These are phyloP conservation scores for Phytophthora palmivora DNA, from an alignment of 352 stramenopile species.

Conservation along the genomic window DNA sequence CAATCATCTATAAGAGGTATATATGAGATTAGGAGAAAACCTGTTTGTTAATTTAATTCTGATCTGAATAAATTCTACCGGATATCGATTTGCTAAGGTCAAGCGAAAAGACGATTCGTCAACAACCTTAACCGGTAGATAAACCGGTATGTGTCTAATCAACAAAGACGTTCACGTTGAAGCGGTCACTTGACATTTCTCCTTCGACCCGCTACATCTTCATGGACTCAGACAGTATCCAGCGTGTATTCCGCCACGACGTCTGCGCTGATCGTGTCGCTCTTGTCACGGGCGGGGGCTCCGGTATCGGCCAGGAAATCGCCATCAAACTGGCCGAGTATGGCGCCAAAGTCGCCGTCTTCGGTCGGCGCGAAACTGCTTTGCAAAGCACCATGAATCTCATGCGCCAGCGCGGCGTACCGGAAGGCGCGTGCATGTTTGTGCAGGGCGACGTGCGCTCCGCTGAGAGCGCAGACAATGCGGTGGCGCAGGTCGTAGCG, in stretches of 20 bases:
- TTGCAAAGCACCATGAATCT: conserved; percentile 85
- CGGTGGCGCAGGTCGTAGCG: conserved; percentile 77
- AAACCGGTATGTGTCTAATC: conserved; percentile 10
- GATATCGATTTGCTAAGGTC: too few species aligned
- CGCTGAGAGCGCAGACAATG: conserved; percentile 73
- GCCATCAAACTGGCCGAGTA: conserved; percentile 92
- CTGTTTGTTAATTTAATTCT: too few species aligned
- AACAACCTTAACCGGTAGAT: neutral
- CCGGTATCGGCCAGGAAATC: conserved; percentile 95
- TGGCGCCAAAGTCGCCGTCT: conserved; percentile 93
- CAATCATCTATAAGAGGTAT: too few species aligned
- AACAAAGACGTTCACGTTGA: conserved; percentile 24
- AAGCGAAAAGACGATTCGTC: conserved; percentile 4
- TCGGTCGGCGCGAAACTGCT: conserved; percentile 92
- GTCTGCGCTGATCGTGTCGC: conserved; percentile 77
- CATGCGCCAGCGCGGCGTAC: conserved; percentile 54
- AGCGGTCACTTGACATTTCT: conserved; percentile 6
- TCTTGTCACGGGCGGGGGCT: conserved; percentile 94
- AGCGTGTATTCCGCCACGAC: conserved; percentile 63
- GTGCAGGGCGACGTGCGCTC: conserved; percentile 90
- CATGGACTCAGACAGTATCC: conserved; percentile 65
- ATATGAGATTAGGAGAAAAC: too few species aligned
- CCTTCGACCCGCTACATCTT: neutral
- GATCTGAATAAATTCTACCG: neutral
- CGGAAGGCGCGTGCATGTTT: conserved; percentile 37